Evolutionary conservation across 768 basidiomycete species (phyloP).

Genomic region (Mycena polygramma): DNA sequence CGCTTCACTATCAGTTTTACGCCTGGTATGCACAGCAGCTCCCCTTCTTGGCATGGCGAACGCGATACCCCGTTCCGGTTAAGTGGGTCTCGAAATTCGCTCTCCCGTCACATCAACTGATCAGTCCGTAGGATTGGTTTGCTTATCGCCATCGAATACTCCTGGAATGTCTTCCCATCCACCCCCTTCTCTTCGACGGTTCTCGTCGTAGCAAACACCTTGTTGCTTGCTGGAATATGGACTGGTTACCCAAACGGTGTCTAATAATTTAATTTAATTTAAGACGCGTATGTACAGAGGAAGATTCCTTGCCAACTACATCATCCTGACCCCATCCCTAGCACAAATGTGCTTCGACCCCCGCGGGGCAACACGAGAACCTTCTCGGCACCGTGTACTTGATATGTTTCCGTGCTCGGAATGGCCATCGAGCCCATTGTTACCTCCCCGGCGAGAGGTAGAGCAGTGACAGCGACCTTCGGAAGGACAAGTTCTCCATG

Average conservation of each 20-base stretch:
- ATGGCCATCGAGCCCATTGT: slow-evolving; percentile 71
- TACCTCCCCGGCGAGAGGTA: slow-evolving; percentile 64
- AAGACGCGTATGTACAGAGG: not conserved
- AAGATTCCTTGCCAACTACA: not conserved
- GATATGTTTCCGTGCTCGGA: slow-evolving; percentile 83
- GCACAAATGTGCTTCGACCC: slow-evolving; percentile 84
- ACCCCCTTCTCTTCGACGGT: slow-evolving; percentile 73
- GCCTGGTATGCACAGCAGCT: slow-evolving; percentile 96
- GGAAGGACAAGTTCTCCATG: slow-evolving; percentile 87
- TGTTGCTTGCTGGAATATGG: slow-evolving; percentile 68
- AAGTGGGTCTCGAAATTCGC: slow-evolving; percentile 61
- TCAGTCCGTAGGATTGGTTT: slow-evolving; percentile 64
- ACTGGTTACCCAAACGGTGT: slow-evolving; percentile 32
- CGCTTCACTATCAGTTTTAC: slow-evolving; percentile 98
- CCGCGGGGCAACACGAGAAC: slow-evolving; percentile 87
- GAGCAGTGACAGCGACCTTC: slow-evolving; percentile 73
- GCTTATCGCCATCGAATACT: slow-evolving; percentile 78
- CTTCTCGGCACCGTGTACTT: slow-evolving; percentile 86
- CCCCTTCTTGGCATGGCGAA: slow-evolving; percentile 86
- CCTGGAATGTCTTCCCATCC: slow-evolving; percentile 92
- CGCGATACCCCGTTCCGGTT: slow-evolving; percentile 69
- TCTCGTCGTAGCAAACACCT: slow-evolving; percentile 63
- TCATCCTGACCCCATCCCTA: slow-evolving; percentile 72
- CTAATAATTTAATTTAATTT: slow-evolving; percentile 34
- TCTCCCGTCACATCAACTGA: slow-evolving; percentile 17